Conservation (phyloP, 2,329 filamentous ascomycete genomes). For the Pseudogymnoascus sp. region DNA sequence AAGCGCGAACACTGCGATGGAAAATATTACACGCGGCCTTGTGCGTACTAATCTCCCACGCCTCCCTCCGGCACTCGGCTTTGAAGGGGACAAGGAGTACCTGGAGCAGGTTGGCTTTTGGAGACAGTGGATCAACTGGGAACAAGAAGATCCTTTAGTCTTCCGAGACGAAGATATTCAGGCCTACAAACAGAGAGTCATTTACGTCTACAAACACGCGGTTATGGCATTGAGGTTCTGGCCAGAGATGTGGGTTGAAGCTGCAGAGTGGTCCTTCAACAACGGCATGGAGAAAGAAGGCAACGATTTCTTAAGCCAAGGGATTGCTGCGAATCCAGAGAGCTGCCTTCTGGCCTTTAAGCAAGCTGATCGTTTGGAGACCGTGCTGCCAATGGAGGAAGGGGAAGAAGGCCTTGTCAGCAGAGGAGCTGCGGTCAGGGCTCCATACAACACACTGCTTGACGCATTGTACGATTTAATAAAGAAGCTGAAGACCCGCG, state of each 20-base stretch:
- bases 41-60: constrained; percentile 71
- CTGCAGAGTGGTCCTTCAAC: constrained; percentile 84
- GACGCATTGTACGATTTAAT: constrained; percentile 84
- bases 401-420: constrained; percentile 60
- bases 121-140: constrained; percentile 93
- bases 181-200: constrained; percentile 67
- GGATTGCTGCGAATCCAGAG: constrained; percentile 85
- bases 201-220: constrained; percentile 91
- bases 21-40: constrained; percentile 75
- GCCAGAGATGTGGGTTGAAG: constrained; percentile 93
- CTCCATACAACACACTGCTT: constrained; percentile 76
- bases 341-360: constrained; percentile 86
- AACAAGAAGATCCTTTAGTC: constrained; percentile 86
- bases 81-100: constrained; percentile 81
- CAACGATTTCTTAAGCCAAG: constrained; percentile 69
- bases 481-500: constrained; percentile 61
- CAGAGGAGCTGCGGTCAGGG: constrained; percentile 59
- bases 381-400: constrained; percentile 69
- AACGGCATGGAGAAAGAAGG: constrained; percentile 64
- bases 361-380: constrained; percentile 80
- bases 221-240: constrained; percentile 91
- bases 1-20: constrained; percentile 81
- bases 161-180: constrained; percentile 74
- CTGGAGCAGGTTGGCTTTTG: constrained; percentile 78
- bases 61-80: constrained; percentile 76